phyloP scores from a whole-genome alignment of 202 grass and related monocot genomes.

The Zizania palustris region DNA sequence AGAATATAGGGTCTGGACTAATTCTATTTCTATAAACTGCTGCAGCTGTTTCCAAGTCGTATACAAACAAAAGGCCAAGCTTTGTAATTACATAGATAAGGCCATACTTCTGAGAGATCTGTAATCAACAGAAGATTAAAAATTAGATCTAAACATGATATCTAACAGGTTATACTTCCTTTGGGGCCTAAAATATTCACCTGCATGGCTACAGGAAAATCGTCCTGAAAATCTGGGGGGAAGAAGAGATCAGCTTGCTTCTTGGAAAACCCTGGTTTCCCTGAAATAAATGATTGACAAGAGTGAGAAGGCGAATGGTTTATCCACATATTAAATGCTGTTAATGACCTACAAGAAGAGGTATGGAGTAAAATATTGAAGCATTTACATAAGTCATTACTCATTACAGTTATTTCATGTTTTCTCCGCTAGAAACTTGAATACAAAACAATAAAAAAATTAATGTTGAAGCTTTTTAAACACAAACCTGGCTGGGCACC shows the following conservation, averaged over 20 bases:
- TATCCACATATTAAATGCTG: not conserved
- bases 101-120: constrained; percentile 86
- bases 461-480: constrained; percentile 16
- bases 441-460: not conserved
- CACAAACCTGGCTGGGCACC: constrained; percentile 82
- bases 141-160: constrained; percentile 31
- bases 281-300: constrained; percentile 49
- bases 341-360: not conserved
- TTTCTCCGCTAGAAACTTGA: not conserved
- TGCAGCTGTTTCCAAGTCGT: constrained; percentile 82
- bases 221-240: constrained; percentile 94
- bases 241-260: constrained; percentile 98
- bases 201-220: constrained; percentile 98
- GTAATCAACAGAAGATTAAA: constrained; percentile 20
- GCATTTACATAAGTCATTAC: not conserved
- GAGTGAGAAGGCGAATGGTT: not conserved
- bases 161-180: not conserved
- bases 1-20: constrained; percentile 94
- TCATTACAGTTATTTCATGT: constrained; percentile 7
- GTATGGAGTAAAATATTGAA: not conserved
- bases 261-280: constrained; percentile 84
- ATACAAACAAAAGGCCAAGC: constrained; percentile 96
- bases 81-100: constrained; percentile 92
- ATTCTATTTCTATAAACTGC: constrained; percentile 95
- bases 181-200: constrained; percentile 42